Percentiles rank a stretch among this genome's conserved stretches.
Conservation (phyloP, 2,329 filamentous ascomycete genomes). For the Penicillium sp. region DNA sequence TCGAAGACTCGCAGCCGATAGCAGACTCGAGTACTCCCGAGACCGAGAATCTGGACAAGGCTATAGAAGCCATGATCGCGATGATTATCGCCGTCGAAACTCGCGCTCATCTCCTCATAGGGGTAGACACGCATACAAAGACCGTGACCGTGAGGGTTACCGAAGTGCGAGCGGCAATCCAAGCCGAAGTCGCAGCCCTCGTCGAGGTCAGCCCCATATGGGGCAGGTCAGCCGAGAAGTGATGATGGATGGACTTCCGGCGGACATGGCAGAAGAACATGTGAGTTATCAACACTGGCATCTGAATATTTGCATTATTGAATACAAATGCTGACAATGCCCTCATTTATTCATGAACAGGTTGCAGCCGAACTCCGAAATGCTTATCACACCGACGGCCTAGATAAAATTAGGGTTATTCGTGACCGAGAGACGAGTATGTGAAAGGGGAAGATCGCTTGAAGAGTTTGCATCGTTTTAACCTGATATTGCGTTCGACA, state of each 20-base stretch:
- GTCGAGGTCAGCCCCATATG: constrained; percentile 40
- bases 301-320: neutral
- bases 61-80: constrained; percentile 37
- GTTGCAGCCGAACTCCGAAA: constrained; percentile 57
- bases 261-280: constrained; percentile 53
- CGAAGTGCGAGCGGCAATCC: constrained; percentile 39
- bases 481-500: constrained; percentile 26
- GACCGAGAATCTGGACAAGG: constrained; percentile 33
- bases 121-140: constrained; percentile 41
- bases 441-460: constrained; percentile 5
- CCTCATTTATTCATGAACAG: constrained; percentile 40
- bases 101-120: constrained; percentile 40
- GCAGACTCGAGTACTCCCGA: constrained; percentile 37
- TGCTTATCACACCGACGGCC: constrained; percentile 51
- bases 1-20: constrained; percentile 39
- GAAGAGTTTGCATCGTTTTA: neutral
- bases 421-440: constrained; percentile 59
- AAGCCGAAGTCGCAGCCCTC: constrained; percentile 40
- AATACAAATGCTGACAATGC: neutral
- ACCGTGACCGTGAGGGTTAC: constrained; percentile 51
- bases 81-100: constrained; percentile 35
- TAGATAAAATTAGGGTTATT: constrained; percentile 59
- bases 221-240: constrained; percentile 50
- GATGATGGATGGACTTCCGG: constrained; percentile 52
- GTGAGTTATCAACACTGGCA: constrained; percentile 38